These are phyloP conservation scores for Cicer judaicum DNA, from an alignment of 306 rosid genomes.

Conservation along the genomic window DNA sequence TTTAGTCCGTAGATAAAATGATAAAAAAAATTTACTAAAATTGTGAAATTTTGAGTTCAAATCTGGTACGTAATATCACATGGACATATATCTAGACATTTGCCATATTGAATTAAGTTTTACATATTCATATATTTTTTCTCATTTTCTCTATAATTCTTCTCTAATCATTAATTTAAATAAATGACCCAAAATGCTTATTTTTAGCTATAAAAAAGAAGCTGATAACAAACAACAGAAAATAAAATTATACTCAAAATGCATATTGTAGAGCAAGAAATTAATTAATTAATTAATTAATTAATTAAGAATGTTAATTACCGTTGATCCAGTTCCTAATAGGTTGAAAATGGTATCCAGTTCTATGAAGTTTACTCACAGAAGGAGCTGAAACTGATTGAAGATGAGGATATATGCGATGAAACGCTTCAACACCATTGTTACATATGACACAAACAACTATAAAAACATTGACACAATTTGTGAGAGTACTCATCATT, in stretches of 20 bases:
- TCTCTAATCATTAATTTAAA: not conserved
- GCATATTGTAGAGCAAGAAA: not conserved
- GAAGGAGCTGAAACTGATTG: slow-evolving; percentile 48
- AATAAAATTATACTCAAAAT: not conserved
- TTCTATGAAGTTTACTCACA: slow-evolving; percentile 52
- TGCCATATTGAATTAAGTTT: no score
- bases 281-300: not conserved
- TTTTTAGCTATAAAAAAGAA: not conserved
- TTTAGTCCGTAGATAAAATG: no score
- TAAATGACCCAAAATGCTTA: not conserved
- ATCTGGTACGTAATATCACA: no score
- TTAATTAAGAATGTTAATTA: slow-evolving; percentile 36
- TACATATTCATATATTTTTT: not conserved
- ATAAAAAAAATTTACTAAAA: fast-evolving
- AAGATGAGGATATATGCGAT: slow-evolving; percentile 46
- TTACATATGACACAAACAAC: slow-evolving; percentile 37
- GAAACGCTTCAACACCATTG: slow-evolving; percentile 62
- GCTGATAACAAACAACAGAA: not conserved
- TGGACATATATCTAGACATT: no score
- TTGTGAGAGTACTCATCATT: slow-evolving; percentile 48
- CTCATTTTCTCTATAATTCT: not conserved
- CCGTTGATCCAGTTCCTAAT: slow-evolving; percentile 82
- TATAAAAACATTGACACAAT: slow-evolving; percentile 25
- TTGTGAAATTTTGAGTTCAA: no score
- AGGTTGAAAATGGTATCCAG: slow-evolving; percentile 86